phyloP scores from a whole-genome alignment of 139 green algal genomes.

The Zygnema cylindricum region DNA sequence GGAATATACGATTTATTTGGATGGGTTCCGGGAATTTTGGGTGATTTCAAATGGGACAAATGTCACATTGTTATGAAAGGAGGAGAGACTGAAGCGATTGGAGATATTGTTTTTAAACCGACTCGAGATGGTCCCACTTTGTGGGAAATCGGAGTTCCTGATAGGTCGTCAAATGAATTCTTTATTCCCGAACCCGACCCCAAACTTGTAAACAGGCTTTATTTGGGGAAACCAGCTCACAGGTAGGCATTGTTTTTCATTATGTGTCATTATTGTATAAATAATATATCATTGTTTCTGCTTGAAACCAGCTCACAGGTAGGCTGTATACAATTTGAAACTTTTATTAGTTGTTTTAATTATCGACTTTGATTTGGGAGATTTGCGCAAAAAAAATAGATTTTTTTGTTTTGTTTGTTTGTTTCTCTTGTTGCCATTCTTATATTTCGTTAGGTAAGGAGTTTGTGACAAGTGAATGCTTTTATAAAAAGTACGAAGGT shows the following conservation, averaged over 20 bases:
- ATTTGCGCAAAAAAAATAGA: too few species aligned
- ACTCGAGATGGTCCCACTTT: not conserved
- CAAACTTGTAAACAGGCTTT: not conserved
- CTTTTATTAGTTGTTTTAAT: too few species aligned
- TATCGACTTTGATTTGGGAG: too few species aligned
- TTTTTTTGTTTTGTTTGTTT: too few species aligned
- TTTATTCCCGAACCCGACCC: slow-evolving; percentile 12
- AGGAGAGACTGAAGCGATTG: not conserved
- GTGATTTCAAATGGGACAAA: slow-evolving; percentile 14
- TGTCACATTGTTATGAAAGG: not conserved
- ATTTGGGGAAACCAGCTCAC: slow-evolving; percentile 3
- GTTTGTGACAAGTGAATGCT: too few species aligned
- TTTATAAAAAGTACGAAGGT: too few species aligned
- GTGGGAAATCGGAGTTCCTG: slow-evolving; percentile 13
- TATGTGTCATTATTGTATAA: too few species aligned
- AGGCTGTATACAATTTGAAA: too few species aligned
- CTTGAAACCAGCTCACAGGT: too few species aligned
- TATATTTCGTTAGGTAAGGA: too few species aligned
- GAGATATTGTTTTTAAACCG: not conserved
- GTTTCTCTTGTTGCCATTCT: too few species aligned
- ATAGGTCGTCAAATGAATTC: not conserved
- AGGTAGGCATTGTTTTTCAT: not conserved
- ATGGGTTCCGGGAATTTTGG: slow-evolving; percentile 10
- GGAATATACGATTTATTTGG: slow-evolving; percentile 21
- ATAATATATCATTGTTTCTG: too few species aligned